These are phyloP conservation scores for Ogataea degrootiae DNA, from an alignment of 805 yeast genomes.

Conservation along the genomic window DNA sequence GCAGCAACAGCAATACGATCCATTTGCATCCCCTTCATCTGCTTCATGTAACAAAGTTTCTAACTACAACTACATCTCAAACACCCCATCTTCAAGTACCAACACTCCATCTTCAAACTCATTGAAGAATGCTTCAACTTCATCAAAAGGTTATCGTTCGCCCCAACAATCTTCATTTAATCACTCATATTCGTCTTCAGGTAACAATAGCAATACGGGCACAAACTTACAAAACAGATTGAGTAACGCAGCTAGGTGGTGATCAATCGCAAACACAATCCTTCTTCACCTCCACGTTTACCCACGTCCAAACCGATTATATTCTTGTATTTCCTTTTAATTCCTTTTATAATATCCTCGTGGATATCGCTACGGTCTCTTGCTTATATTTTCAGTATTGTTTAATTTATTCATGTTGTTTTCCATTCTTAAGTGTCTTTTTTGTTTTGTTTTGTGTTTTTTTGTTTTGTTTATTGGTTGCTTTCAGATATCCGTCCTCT, in stretches of 20 bases:
- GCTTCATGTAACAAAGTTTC: conserved; percentile 9
- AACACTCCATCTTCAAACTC: conserved; percentile 12
- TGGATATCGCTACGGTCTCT: too few species aligned
- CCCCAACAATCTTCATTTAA: neutral
- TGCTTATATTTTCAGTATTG: too few species aligned
- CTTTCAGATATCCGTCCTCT: too few species aligned
- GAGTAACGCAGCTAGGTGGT: neutral
- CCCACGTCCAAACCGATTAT: too few species aligned
- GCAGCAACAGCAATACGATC: neutral
- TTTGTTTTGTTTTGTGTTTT: too few species aligned
- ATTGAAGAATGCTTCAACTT: neutral
- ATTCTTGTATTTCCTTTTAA: too few species aligned
- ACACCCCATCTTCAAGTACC: conserved; percentile 18
- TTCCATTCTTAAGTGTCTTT: too few species aligned
- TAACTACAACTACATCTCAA: conserved; percentile 16
- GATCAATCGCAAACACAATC: neutral
- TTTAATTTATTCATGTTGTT: too few species aligned
- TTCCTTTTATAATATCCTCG: too few species aligned
- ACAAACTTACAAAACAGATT: neutral
- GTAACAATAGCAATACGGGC: neutral
- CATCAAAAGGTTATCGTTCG: neutral
- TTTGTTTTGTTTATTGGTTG: too few species aligned
- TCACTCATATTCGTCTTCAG: neutral
- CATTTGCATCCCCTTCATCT: conserved; percentile 2
- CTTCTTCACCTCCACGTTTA: too few species aligned